phyloP scores from a whole-genome alignment of 2,329 filamentous ascomycete genomes.

The Didymosphaeria variabile region DNA sequence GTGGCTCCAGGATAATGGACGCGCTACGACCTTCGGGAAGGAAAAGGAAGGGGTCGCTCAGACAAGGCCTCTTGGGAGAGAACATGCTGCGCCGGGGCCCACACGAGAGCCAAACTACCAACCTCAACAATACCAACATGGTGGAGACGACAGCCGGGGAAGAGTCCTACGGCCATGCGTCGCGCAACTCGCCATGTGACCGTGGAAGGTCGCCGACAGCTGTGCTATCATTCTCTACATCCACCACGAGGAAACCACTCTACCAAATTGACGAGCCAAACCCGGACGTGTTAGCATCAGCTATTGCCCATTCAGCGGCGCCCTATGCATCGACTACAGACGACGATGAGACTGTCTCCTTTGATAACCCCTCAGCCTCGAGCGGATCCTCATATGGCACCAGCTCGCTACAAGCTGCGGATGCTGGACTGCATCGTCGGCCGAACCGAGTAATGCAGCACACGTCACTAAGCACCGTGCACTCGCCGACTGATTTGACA shows the following conservation, averaged over 20 bases:
- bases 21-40: constrained; percentile 62
- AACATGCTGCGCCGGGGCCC: constrained; percentile 55
- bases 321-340: constrained; percentile 79
- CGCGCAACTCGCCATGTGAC: constrained; percentile 47
- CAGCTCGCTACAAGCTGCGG: constrained; percentile 25
- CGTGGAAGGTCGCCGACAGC: constrained; percentile 35
- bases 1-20: constrained; percentile 8
- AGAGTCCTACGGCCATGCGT: constrained; percentile 45
- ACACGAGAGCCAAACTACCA: constrained; percentile 32
- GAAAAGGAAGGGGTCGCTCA: constrained; percentile 81
- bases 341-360: constrained; percentile 79
- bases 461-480: constrained; percentile 33
- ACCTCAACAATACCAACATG: constrained; percentile 29
- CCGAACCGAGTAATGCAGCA: constrained; percentile 38
- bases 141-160: constrained; percentile 27
- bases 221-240: constrained; percentile 26
- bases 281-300: constrained; percentile 47
- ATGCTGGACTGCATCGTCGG: constrained; percentile 40
- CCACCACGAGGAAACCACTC: constrained; percentile 2
- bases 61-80: constrained; percentile 84
- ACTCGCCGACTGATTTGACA: constrained; percentile 35
- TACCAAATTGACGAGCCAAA: constrained; percentile 27
- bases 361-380: constrained; percentile 54
- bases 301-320: constrained; percentile 63
- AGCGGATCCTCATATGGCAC: constrained; percentile 51